Evolutionary conservation across 2,329 filamentous ascomycete genomes (phyloP).

Genomic region (Teratosphaeria epicoccoides): DNA sequence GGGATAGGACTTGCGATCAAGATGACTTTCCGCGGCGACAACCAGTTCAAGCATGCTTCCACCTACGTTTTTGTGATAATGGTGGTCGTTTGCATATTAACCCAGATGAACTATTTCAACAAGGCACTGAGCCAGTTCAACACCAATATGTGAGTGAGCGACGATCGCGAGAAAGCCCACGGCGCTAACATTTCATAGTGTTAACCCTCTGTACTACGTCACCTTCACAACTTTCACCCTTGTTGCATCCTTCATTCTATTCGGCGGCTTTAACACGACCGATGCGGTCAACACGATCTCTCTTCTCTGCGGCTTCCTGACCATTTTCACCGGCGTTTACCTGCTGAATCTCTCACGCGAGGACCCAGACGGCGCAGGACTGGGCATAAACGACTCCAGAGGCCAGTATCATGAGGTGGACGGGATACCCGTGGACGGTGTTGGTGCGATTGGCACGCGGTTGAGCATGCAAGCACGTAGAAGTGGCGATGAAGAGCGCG

Average conservation of each 20-base stretch:
- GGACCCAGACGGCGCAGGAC: constrained; percentile 68
- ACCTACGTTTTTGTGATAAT: constrained; percentile 97
- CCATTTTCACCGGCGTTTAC: constrained; percentile 93
- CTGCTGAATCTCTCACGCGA: constrained; percentile 88
- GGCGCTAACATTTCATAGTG: constrained; percentile 41
- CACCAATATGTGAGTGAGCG: constrained; percentile 72
- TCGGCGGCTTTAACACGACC: constrained; percentile 90
- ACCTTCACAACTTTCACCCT: constrained; percentile 94
- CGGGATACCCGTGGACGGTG: constrained; percentile 79
- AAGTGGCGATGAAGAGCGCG: constrained; percentile 42
- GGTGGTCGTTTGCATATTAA: constrained; percentile 84
- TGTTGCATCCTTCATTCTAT: constrained; percentile 89
- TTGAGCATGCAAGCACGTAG: constrained; percentile 85
- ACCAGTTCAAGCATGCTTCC: constrained; percentile 88
- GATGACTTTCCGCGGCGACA: constrained; percentile 82
- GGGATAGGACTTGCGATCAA: constrained; percentile 97
- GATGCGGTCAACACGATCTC: constrained; percentile 87
- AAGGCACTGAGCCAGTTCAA: constrained; percentile 95
- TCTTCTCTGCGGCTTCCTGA: constrained; percentile 80
- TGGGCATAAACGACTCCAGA: constrained; percentile 41
- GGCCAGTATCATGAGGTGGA: constrained; percentile 45
- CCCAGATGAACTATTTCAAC: constrained; percentile 99
- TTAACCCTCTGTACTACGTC: constrained; percentile 94
- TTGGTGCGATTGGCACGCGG: constrained; percentile 80
- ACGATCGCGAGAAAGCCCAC: background rate